phyloP scores from a whole-genome alignment of 148 eudicot species.

The Camellia sinensis region DNA sequence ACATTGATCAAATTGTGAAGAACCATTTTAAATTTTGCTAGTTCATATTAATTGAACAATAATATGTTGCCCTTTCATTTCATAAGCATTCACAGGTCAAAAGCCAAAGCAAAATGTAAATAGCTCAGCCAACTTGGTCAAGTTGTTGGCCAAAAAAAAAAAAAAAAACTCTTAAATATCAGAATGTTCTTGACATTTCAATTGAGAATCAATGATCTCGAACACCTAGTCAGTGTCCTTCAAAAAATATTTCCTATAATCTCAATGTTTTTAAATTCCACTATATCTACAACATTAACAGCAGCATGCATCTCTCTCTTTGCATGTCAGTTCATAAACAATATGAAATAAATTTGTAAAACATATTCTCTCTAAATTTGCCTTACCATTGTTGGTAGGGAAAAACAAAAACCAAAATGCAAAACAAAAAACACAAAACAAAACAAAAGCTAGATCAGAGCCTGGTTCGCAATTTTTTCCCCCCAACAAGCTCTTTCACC shows the following conservation, averaged over 20 bases:
- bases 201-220: neutral
- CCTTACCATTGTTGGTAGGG: constrained; percentile 9
- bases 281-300: neutral
- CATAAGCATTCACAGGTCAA: too few relatives aligned
- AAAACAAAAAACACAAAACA: too few relatives aligned
- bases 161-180: too few relatives aligned
- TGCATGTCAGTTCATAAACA: neutral
- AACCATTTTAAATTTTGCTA: too few relatives aligned
- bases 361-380: constrained; percentile 8
- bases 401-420: too few relatives aligned
- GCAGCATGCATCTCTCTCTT: neutral
- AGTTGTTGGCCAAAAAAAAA: too few relatives aligned
- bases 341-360: neutral
- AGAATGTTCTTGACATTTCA: neutral
- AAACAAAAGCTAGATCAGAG: neutral
- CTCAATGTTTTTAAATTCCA: neutral
- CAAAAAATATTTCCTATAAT: neutral
- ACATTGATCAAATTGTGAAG: too few relatives aligned
- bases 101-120: too few relatives aligned
- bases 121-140: too few relatives aligned
- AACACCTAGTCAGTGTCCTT: neutral
- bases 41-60: too few relatives aligned
- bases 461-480: neutral
- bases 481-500: neutral
- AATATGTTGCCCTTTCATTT: too few relatives aligned